These are phyloP conservation scores for Phytophthora macrochlamydospora DNA, from an alignment of 352 stramenopile genomes.

Conservation along the genomic window DNA sequence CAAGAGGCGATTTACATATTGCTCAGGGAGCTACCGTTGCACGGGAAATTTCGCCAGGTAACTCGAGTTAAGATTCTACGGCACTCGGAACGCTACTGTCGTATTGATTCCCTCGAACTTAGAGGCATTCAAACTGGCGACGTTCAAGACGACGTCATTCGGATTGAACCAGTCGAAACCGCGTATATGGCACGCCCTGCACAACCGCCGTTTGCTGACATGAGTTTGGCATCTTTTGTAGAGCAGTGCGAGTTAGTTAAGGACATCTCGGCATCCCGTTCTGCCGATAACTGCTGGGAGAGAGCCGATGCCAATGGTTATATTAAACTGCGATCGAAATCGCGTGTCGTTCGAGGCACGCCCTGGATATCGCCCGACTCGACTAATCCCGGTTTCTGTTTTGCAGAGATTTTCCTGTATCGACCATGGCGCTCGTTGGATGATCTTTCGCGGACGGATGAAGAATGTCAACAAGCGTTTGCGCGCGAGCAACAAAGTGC, in stretches of 20 bases:
- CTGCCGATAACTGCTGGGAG: background rate
- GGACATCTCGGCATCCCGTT: background rate
- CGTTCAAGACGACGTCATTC: background rate
- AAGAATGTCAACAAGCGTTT: background rate
- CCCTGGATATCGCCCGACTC: constrained; percentile 1
- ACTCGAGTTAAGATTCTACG: constrained; percentile 2
- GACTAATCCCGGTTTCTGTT: constrained; percentile 1
- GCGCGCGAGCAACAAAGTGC: background rate
- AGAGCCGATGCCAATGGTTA: background rate
- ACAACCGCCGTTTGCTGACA: background rate
- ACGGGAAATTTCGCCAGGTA: constrained; percentile 5
- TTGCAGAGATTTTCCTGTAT: constrained; percentile 6
- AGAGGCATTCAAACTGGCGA: background rate
- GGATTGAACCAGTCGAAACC: constrained; percentile 1
- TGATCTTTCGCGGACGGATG: background rate
- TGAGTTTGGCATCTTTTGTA: constrained; percentile 1
- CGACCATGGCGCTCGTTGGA: background rate
- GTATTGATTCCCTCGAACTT: background rate
- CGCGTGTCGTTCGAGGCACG: background rate
- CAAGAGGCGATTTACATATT: constrained; percentile 7
- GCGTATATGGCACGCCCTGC: constrained; percentile 1
- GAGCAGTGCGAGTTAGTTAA: constrained; percentile 4
- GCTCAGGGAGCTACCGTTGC: constrained; percentile 2
- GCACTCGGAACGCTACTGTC: constrained; percentile 1
- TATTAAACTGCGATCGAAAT: constrained; percentile 2